Percentiles rank a stretch among this genome's conserved stretches.
Evolutionary conservation across 257 asterid species (phyloP).

Genomic region (Petunia secreta): DNA sequence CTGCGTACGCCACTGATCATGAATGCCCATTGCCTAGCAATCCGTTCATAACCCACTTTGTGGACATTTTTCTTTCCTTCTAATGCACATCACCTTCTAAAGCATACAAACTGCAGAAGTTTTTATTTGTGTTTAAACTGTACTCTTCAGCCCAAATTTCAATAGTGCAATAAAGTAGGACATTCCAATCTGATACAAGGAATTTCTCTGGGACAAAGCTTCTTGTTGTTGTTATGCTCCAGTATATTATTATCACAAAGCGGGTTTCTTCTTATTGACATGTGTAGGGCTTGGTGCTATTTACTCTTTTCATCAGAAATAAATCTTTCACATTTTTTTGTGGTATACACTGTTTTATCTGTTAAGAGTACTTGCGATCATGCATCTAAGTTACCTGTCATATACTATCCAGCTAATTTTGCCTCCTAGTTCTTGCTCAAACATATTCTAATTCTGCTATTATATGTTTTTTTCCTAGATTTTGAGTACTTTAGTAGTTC

Average conservation of each 20-base stretch:
- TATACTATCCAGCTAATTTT: not conserved
- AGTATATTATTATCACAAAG: slow-evolving; percentile 15
- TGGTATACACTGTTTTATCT: slow-evolving; percentile 14
- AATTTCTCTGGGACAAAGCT: not conserved
- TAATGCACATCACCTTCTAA: not conserved
- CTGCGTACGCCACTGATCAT: too few relatives aligned
- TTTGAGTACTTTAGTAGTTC: not conserved
- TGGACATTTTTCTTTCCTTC: too few relatives aligned
- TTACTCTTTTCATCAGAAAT: not conserved
- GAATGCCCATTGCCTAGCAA: too few relatives aligned
- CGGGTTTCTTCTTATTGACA: slow-evolving; percentile 13
- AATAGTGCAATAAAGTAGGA: slow-evolving; percentile 9
- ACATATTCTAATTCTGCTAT: not conserved
- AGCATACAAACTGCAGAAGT: not conserved
- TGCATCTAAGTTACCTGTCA: slow-evolving; percentile 18
- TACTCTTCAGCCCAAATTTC: not conserved
- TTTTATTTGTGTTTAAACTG: not conserved
- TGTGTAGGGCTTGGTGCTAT: not conserved
- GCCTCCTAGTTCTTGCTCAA: not conserved
- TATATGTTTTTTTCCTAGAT: slow-evolving; percentile 14
- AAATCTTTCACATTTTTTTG: not conserved
- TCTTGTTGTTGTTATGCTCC: not conserved
- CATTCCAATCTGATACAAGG: not conserved
- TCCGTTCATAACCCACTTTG: too few relatives aligned
- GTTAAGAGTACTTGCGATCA: not conserved